These are phyloP conservation scores for Auricularia heimuer DNA, from an alignment of 768 basidiomycete genomes.

Conservation along the genomic window DNA sequence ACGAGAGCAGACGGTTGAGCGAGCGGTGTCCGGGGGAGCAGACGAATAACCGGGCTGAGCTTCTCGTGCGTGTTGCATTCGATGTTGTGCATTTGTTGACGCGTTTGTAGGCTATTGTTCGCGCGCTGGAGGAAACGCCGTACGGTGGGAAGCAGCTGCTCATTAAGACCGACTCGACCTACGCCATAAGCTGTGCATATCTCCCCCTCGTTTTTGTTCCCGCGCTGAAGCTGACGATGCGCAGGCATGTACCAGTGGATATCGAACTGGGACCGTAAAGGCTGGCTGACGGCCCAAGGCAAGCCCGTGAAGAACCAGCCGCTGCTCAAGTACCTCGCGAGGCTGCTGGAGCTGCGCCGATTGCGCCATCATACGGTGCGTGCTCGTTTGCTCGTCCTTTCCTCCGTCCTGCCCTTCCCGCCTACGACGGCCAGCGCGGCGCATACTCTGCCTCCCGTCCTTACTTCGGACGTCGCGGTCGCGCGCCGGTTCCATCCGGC, in stretches of 20 bases:
- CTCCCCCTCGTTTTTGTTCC: not conserved
- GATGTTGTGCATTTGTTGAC: not conserved
- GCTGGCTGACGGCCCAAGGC: constrained; percentile 39
- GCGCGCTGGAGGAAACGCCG: constrained; percentile 68
- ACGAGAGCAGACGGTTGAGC: not conserved
- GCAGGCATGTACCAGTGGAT: constrained; percentile 12
- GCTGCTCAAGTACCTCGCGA: constrained; percentile 61
- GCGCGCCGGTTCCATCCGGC: too few species aligned
- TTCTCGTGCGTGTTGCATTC: constrained; percentile 48
- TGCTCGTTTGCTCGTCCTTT: too few species aligned
- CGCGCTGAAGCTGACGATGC: not conserved
- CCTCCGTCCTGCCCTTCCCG: too few species aligned
- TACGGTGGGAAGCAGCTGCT: constrained; percentile 43
- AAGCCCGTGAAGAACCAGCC: constrained; percentile 60
- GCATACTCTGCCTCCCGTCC: too few species aligned
- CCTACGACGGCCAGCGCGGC: too few species aligned
- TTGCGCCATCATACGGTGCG: too few species aligned
- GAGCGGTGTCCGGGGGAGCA: constrained; percentile 65
- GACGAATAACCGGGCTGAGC: constrained; percentile 83
- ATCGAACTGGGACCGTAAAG: constrained; percentile 9
- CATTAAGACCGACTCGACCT: constrained; percentile 80
- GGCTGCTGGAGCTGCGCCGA: constrained; percentile 23
- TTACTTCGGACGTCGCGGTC: too few species aligned
- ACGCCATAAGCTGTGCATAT: constrained; percentile 63
- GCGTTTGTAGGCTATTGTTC: constrained; percentile 61